phyloP scores from a whole-genome alignment of 2,329 filamentous ascomycete genomes.

The Aspergillus fijiensis region DNA sequence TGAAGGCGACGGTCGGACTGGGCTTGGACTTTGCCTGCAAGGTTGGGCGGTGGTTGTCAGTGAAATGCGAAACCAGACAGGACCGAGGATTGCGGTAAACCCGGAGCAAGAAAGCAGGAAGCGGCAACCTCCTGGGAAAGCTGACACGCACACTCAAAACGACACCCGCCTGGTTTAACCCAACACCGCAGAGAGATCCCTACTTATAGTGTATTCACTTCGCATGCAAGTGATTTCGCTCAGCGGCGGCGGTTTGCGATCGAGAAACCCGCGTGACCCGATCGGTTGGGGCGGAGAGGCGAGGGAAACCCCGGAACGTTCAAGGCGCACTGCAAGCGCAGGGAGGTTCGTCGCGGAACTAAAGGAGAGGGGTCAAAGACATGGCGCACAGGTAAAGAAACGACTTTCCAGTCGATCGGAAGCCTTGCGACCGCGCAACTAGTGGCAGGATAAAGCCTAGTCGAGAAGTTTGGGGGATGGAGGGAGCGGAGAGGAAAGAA shows the following conservation, averaged over 20 bases:
- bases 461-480: neutral
- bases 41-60: neutral
- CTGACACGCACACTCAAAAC: neutral
- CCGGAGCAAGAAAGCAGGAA: neutral
- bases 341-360: constrained; percentile 13
- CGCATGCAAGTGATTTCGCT: neutral
- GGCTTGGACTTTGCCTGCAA: neutral
- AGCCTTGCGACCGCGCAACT: constrained; percentile 2
- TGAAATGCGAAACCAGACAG: neutral
- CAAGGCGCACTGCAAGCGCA: constrained; percentile 19
- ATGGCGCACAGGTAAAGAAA: constrained; percentile 12
- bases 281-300: constrained; percentile 21
- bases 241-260: neutral
- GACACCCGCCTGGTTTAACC: constrained; percentile 4
- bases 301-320: constrained; percentile 16
- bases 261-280: constrained; percentile 11
- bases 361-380: constrained; percentile 11
- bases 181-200: neutral
- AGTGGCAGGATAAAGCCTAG: constrained; percentile 1
- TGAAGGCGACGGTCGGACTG: no score
- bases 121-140: neutral
- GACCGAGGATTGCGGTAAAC: neutral
- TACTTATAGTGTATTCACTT: neutral
- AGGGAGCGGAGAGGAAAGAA: constrained; percentile 1
- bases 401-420: constrained; percentile 13